phyloP scores from a whole-genome alignment of 2,329 filamentous ascomycete genomes.

The Lecanicillium sp. region DNA sequence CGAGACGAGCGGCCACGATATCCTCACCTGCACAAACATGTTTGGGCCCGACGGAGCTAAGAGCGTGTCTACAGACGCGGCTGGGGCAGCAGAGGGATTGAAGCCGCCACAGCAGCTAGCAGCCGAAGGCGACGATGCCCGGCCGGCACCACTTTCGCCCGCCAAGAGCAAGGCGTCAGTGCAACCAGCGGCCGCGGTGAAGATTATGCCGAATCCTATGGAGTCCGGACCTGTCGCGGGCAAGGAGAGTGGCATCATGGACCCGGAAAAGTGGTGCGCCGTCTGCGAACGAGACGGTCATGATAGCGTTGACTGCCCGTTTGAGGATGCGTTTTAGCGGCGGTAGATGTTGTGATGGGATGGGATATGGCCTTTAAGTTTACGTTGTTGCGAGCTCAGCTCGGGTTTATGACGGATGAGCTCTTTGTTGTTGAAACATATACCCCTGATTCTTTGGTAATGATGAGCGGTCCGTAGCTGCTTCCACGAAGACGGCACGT shows the following conservation, averaged over 20 bases:
- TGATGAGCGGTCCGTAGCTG: no score
- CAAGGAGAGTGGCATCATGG: conserved; percentile 69
- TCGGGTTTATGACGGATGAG: no score
- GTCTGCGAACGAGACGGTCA: conserved; percentile 94
- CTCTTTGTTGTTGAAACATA: conserved; percentile 5
- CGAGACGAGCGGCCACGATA: conserved; percentile 85
- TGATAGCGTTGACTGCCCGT: conserved; percentile 89
- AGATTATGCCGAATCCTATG: conserved; percentile 52
- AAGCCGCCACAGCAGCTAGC: conserved; percentile 21
- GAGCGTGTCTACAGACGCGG: conserved; percentile 18
- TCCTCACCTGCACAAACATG: conserved; percentile 90
- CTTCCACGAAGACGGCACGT: no score
- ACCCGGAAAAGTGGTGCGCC: conserved; percentile 91
- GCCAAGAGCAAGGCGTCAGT: conserved; percentile 36
- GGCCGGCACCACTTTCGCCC: conserved; percentile 49
- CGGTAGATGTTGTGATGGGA: not conserved
- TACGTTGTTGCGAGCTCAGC: not conserved
- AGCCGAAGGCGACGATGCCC: conserved; percentile 31
- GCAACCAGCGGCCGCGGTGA: conserved; percentile 30
- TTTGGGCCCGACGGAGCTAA: conserved; percentile 46
- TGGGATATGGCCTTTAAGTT: not conserved
- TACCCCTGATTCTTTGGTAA: conserved; percentile 3
- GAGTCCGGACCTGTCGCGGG: conserved; percentile 65
- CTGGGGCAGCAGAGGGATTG: conserved; percentile 26
- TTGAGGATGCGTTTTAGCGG: conserved; percentile 68